Conservation (phyloP, 2,329 filamentous ascomycete genomes). For the Sarocladium kiliense region DNA sequence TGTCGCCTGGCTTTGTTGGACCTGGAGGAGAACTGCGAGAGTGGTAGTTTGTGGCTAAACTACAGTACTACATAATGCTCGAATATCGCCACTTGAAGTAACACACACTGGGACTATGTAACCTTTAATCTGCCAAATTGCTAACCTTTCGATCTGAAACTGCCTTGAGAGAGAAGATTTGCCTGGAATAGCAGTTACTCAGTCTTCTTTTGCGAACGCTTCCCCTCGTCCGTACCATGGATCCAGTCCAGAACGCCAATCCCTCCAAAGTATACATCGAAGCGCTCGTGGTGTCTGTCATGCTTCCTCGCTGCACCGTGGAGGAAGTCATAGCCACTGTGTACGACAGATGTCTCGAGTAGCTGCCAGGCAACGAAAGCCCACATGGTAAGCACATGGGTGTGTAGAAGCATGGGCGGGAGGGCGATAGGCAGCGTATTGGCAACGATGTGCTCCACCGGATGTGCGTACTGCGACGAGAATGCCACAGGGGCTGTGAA, state of each 20-base stretch:
- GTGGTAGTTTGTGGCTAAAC: conserved; percentile 43
- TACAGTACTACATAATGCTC: no score
- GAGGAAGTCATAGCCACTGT: conserved; percentile 54
- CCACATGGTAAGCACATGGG: conserved; percentile 50
- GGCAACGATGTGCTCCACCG: conserved; percentile 49
- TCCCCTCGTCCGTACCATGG: conserved; percentile 39
- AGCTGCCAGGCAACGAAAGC: conserved; percentile 42
- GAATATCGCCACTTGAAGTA: no score
- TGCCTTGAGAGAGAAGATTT: no score
- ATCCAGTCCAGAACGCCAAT: conserved; percentile 50
- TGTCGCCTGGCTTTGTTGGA: conserved; percentile 60
- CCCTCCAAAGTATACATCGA: conserved; percentile 48
- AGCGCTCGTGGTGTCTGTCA: conserved; percentile 53
- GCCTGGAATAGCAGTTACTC: no score
- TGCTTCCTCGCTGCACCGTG: conserved; percentile 41
- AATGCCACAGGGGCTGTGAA: conserved; percentile 52
- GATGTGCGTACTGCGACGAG: conserved; percentile 52
- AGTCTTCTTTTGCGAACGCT: conserved; percentile 10
- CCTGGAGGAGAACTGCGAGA: conserved; percentile 62
- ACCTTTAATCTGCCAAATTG: background rate
- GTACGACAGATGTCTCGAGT: conserved; percentile 47
- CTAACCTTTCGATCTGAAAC: no score
- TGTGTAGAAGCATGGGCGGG: conserved; percentile 38
- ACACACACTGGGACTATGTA: background rate
- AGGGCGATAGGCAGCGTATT: conserved; percentile 47